phyloP scores from a whole-genome alignment of 495 filamentous ascomycete genomes.

The Elasticomyces elasticus region DNA sequence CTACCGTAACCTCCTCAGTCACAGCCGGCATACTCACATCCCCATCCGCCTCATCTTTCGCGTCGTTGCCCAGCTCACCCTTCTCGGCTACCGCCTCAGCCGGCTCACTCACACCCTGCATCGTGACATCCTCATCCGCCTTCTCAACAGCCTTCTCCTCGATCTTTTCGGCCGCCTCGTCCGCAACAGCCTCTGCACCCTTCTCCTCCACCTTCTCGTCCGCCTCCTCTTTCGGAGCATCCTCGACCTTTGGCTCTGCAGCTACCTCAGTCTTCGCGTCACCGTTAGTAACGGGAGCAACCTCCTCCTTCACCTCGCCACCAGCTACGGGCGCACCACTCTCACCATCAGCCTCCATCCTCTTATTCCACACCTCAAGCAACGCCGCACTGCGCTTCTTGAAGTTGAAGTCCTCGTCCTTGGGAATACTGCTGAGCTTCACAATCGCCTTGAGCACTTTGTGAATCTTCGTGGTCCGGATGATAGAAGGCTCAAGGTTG shows the following conservation, averaged over 20 bases:
- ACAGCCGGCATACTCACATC: conserved; percentile 11
- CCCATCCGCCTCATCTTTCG: conserved; percentile 8
- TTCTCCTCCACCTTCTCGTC: conserved; percentile 11
- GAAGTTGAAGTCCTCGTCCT: conserved; percentile 76
- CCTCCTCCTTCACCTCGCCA: conserved; percentile 13
- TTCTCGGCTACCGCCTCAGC: conserved; percentile 8
- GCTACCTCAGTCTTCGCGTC: conserved; percentile 1
- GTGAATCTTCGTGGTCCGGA: conserved; percentile 80
- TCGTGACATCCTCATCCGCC: conserved; percentile 1
- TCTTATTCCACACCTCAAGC: conserved; percentile 71
- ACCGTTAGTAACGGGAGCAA: conserved; percentile 17
- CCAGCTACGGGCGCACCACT: conserved; percentile 33
- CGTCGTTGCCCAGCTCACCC: background rate
- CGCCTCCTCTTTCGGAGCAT: conserved; percentile 2
- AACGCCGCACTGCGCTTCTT: conserved; percentile 64
- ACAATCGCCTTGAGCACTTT: conserved; percentile 87
- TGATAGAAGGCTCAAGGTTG: conserved; percentile 77
- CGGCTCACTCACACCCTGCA: background rate
- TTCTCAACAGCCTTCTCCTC: conserved; percentile 12
- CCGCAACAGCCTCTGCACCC: conserved; percentile 10
- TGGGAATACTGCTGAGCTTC: conserved; percentile 69
- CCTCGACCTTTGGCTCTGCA: too few species aligned
- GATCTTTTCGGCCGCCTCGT: conserved; percentile 11
- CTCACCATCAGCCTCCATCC: conserved; percentile 47
- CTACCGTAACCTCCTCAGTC: conserved; percentile 1